These are phyloP conservation scores for Aspergillus spinulosporus DNA, from an alignment of 2,329 filamentous ascomycete species.

Conservation along the genomic window DNA sequence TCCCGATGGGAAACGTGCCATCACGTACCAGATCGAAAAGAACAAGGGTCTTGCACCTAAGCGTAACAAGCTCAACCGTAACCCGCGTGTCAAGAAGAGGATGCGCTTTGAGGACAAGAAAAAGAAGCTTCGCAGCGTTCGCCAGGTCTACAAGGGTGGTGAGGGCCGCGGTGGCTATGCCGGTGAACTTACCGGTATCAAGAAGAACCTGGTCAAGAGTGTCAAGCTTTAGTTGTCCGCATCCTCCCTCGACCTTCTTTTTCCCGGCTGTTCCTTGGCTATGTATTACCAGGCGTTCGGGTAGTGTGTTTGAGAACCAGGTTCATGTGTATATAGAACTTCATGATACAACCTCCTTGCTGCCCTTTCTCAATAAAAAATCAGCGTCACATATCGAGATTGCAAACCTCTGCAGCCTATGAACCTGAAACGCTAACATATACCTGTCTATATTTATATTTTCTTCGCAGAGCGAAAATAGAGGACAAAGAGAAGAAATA, in stretches of 20 bases:
- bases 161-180: conserved; percentile 82
- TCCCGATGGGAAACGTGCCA: conserved; percentile 84
- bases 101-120: conserved; percentile 95
- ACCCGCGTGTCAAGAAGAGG: conserved; percentile 96
- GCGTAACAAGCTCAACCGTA: conserved; percentile 90
- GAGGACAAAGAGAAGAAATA: background rate
- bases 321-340: conserved; percentile 28
- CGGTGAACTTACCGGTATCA: conserved; percentile 94
- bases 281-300: conserved; percentile 22
- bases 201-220: conserved; percentile 89
- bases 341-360: conserved; percentile 17
- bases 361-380: background rate
- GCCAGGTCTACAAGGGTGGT: conserved; percentile 80
- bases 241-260: conserved; percentile 17
- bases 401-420: background rate
- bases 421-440: background rate
- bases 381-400: too few species aligned
- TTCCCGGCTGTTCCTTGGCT: conserved; percentile 15
- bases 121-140: conserved; percentile 92
- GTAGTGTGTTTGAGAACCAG: conserved; percentile 22
- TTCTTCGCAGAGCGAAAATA: too few species aligned
- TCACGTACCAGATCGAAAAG: conserved; percentile 92
- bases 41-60: conserved; percentile 92
- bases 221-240: conserved; percentile 68
- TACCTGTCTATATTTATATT: background rate